Base-by-base conservation (phyloP, 768 basidiomycete species). In the Leccinum olivaceopallidum region DNA sequence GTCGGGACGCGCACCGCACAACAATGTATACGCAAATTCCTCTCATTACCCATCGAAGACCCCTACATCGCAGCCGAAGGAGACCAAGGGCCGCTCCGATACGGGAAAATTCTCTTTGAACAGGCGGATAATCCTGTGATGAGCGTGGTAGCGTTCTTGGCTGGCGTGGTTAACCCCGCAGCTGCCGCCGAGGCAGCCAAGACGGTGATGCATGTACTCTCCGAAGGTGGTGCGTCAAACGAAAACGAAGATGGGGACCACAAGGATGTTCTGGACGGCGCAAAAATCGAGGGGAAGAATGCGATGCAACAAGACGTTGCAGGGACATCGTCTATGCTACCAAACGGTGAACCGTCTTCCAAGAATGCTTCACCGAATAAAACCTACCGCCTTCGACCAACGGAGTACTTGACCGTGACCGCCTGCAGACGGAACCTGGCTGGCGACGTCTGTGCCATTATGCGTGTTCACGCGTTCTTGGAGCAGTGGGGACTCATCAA, bases 401-500 rank as follows among this genome's bases (percentile, higher is more conserved):
- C 84, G 24, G 97, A 99, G 73, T 99, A 99, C 69, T 83, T 99
- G 60, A 99, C 97, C 18, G 92, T 98, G 60, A 99, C 97, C 2
- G 96, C 96, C 2, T 99, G 97, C 72, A 76, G 97, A 70, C 79
- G 97, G 64, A 99, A 99, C 76, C 76, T 99, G 64, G 96, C 96
- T 5, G 97, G 97, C 50, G 97, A 99, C 73, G 97, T 98, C 6
- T 98, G 97, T 69, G 94, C 94, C 26, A 91, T 99, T 69, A 96
- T 98, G 95, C 88, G 97, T 55, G 96, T 99, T 1, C 97, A 99
- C 74, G 95, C 95, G 4, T 98, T 99, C 74, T 81, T 99, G 34
- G 97, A 98, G 73, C 97, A 98, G 69, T 99, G 97, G 97, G 97
- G 97, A 0, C 80, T 99, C 60, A 88, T 99, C 70, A 99, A 99